Evolutionary conservation across 2,329 filamentous ascomycete genomes (phyloP).

Genomic region (Trichophyton simii): DNA sequence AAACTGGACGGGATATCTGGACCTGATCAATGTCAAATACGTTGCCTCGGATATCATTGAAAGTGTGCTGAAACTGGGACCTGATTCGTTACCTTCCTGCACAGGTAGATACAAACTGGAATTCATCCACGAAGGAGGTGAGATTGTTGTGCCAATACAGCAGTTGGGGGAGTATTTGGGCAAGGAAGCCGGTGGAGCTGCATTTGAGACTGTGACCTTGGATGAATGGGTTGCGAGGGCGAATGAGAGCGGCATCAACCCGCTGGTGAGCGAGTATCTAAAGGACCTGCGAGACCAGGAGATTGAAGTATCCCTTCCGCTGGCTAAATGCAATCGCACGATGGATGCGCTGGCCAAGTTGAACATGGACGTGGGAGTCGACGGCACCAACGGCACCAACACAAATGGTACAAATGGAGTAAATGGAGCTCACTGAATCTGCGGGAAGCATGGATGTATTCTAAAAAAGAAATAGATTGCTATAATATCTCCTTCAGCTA

Average conservation of each 20-base stretch:
- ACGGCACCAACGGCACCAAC: neutral
- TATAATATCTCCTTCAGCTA: neutral
- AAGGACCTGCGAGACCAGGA: neutral
- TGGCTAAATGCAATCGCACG: neutral
- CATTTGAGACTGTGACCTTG: constrained; percentile 3
- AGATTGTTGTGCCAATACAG: constrained; percentile 8
- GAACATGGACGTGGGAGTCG: neutral
- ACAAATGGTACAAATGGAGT: neutral
- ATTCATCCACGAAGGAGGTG: constrained; percentile 7
- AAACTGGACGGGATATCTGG: constrained; percentile 8
- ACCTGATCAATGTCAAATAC: constrained; percentile 9
- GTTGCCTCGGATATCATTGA: constrained; percentile 6
- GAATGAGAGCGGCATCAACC: constrained; percentile 5
- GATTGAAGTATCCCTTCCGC: neutral
- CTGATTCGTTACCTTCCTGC: neutral
- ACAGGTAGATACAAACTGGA: neutral
- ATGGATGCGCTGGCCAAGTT: neutral
- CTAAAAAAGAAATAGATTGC: neutral
- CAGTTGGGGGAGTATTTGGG: constrained; percentile 5
- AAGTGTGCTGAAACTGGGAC: neutral
- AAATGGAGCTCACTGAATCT: neutral
- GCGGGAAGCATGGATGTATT: neutral
- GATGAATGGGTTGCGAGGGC: constrained; percentile 6
- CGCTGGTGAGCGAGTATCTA: constrained; percentile 4
- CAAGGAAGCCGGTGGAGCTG: constrained; percentile 2